A percentile compares a stretch with the other conserved stretches of the same genome.
Evolutionary conservation across 306 rosid species (phyloP).

Genomic region (Prunus mongolica): DNA sequence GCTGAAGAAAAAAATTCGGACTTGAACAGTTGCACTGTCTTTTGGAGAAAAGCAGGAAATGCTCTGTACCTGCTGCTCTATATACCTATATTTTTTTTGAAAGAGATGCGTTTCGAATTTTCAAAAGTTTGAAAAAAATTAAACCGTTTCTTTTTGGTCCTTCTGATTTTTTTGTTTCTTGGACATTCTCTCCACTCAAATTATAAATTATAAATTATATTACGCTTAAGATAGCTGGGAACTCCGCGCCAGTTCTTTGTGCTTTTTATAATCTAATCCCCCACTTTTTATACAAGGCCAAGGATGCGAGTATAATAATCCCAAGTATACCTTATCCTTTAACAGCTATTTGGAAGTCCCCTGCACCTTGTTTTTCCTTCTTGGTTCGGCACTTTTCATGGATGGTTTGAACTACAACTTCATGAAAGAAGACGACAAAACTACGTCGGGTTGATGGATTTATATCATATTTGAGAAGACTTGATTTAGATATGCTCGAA

Average conservation of each 20-base stretch:
- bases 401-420: too few species aligned
- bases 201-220: neutral
- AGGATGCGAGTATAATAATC: too few species aligned
- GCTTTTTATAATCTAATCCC: too few species aligned
- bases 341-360: too few species aligned
- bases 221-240: neutral
- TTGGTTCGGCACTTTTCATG: too few species aligned
- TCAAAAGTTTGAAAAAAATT: neutral
- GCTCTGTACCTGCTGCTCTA: neutral
- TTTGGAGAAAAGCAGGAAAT: neutral
- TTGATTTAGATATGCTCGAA: too few species aligned
- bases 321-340: too few species aligned
- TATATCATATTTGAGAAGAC: too few species aligned
- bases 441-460: too few species aligned
- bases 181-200: neutral
- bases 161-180: neutral
- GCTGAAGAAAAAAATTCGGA: neutral
- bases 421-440: too few species aligned
- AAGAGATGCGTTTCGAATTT: constrained; percentile 1
- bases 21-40: neutral
- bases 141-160: neutral
- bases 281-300: too few species aligned
- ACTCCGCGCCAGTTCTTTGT: neutral
- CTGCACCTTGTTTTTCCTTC: too few species aligned
- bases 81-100: neutral